These are phyloP conservation scores for Ziziphus jujuba DNA, from an alignment of 306 rosid species.

Conservation along the genomic window DNA sequence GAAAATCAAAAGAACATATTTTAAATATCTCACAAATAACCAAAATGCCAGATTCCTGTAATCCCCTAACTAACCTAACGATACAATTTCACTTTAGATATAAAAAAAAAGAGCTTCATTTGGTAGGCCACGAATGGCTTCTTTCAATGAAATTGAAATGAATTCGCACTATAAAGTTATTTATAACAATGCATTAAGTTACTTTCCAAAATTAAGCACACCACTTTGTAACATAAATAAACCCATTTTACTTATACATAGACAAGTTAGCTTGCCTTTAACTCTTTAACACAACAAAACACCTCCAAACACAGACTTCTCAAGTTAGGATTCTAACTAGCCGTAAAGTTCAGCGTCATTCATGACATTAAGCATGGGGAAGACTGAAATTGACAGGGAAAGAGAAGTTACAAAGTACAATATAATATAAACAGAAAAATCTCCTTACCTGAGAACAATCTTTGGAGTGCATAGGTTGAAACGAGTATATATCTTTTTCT, in stretches of 20 bases:
- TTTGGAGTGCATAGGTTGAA: constrained; percentile 84
- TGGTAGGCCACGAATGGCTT: too few species aligned
- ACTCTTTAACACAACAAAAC: background rate
- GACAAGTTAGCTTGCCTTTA: too few species aligned
- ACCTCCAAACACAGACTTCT: background rate
- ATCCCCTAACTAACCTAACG: too few species aligned
- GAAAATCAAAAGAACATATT: background rate
- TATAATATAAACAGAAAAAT: background rate
- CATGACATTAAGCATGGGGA: background rate
- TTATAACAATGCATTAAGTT: too few species aligned
- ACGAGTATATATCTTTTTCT: constrained; percentile 68
- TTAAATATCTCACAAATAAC: background rate
- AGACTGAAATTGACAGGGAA: constrained; percentile 1
- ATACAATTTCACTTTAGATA: too few species aligned
- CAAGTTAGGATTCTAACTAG: background rate
- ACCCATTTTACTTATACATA: too few species aligned
- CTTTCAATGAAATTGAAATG: background rate
- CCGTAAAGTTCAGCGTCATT: background rate
- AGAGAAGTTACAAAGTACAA: constrained; percentile 6
- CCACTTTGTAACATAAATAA: too few species aligned
- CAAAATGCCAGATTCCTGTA: background rate
- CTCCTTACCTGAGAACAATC: constrained; percentile 81
- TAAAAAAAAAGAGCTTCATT: too few species aligned
- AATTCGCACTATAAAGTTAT: too few species aligned
- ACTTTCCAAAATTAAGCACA: too few species aligned